These are phyloP conservation scores for Avicennia marina DNA, from an alignment of 257 asterid species.

Conservation along the genomic window DNA sequence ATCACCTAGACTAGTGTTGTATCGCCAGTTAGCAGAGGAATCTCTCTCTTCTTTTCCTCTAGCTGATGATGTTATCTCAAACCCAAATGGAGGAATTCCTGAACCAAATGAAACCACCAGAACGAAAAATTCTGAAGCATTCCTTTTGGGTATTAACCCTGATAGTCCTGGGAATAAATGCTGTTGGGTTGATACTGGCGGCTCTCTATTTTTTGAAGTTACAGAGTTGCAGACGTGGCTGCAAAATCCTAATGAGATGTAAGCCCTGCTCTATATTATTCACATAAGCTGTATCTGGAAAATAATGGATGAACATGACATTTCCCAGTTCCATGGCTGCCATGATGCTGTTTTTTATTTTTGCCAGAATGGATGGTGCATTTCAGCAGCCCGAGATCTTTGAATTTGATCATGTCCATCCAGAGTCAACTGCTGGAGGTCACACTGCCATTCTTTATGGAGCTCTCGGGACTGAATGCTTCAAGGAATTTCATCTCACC, in stretches of 20 bases:
- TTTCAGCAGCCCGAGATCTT: slow-evolving; percentile 93
- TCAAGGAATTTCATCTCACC: slow-evolving; percentile 65
- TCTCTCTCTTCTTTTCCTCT: slow-evolving; percentile 91
- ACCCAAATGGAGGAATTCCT: slow-evolving; percentile 34
- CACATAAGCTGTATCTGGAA: neutral
- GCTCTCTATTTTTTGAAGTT: slow-evolving; percentile 62
- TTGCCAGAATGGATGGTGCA: slow-evolving; percentile 51
- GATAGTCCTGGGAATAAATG: slow-evolving; percentile 58
- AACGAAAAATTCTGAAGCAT: slow-evolving; percentile 36
- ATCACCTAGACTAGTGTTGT: slow-evolving; percentile 86
- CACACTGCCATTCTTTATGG: slow-evolving; percentile 76
- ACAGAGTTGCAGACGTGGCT: slow-evolving; percentile 70
- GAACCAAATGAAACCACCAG: slow-evolving; percentile 37
- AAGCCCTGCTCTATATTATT: slow-evolving; percentile 35
- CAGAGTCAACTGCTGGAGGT: slow-evolving; percentile 68
- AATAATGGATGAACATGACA: neutral
- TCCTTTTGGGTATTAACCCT: slow-evolving; percentile 41
- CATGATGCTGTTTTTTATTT: slow-evolving; percentile 21
- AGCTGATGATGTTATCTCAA: slow-evolving; percentile 49
- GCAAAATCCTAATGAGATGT: slow-evolving; percentile 50
- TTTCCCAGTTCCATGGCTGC: slow-evolving; percentile 8
- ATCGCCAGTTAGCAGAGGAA: slow-evolving; percentile 90
- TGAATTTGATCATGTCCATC: slow-evolving; percentile 94
- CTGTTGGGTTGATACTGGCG: slow-evolving; percentile 97
- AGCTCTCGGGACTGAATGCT: slow-evolving; percentile 88